Base-by-base conservation (phyloP, 768 basidiomycete species). In the Gyrodon lividus region DNA sequence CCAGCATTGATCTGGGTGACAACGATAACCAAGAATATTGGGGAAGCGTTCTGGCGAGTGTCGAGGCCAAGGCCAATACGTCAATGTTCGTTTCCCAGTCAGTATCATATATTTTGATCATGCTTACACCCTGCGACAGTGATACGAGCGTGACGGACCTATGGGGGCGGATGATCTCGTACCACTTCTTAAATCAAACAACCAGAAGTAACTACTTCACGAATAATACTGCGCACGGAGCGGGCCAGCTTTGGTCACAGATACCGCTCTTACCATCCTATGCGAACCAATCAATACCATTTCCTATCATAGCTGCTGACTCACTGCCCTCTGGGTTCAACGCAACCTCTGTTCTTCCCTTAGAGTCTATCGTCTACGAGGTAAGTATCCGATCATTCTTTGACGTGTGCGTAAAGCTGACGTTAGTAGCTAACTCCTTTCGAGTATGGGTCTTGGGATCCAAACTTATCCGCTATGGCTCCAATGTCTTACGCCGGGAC, bases 371-470 rank as follows among this genome's bases (percentile, higher is more conserved):
- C 0, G 84, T 84, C 7, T 85, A 84, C 52, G 81, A 83, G 73
- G 84, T 86, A 62, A 50, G 71, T 41, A 2, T 8, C 9, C 24
- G 0, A 28, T 60, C 34, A 37, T 56, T 48, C 58, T 54, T 60
- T 30, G 55, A 34, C 44, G 30, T 42, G 4, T 48, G 1, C 19
- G 40, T 40, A 16, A 46, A 26, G 20, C 49, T 58, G 20, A 60
- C 20, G 13, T 26, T 16, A 45, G 23, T 48, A 83, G 81, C 79
- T 86, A 2, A 77, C 77, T 0, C 81, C 82, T n/a, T 64, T 80
- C 53, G 87, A 89, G 60, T 75, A 84, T 41, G 88, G 86, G 4
- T 88, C 87, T 0, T 91, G 78, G 68, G 89, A 92, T 59, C 84
- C 87, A 9, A 75, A 67, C 45, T 70, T 89, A 7, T 83, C 83